Base-by-base conservation (phyloP, 768 basidiomycete species). In the Trichaptum fuscoviolaceum region DNA sequence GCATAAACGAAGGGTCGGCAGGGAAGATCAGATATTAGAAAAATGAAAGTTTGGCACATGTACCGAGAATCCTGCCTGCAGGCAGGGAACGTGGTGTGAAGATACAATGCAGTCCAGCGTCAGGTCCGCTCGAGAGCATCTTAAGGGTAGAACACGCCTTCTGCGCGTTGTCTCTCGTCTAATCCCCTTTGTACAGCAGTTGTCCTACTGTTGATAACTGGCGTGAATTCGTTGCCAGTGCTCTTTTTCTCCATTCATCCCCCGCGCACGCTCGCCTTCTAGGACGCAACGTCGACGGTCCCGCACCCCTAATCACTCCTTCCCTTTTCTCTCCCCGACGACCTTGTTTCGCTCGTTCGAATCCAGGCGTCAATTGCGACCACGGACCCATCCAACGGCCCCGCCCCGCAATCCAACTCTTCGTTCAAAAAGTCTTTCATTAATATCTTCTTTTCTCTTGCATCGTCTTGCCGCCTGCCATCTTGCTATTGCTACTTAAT, bases 1-100 rank as follows among this genome's bases (percentile, higher is more conserved):
- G 42, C 10, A 52, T 52, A 52, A 52, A 52, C 6, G 42, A 52
- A 52, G 42, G 42, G 42, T 52, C 42, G 42, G 42, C 42, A 52
- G 42, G 42, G 42, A 52, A 52, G 42, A 52, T 52, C 42, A 52
- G 42, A 52, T 52, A 52, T 52, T 52, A 52, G 42, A 52, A 52
- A 52, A 52, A 61, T 61, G 25, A 25, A 61, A 17, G 59, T 25
- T 61, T 61, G 59, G 30, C 59, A 61, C 24, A 34, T 61, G 25
- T 61, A 34, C 25, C 59, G 59, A 61, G 59, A 61, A 61, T 61
- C 59, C 74, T 84, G 87, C 88, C 87, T 89, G 87, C 86, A 89
- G 88, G 88, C 88, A 87, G 77, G 80, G 82, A 88, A 88, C 88
- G 88, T 90, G 84, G 77, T 77, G 76, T 79, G 76, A 77, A 79